These are phyloP conservation scores for Diddensiella caesifluorescens DNA, from an alignment of 805 yeast species.

Conservation along the genomic window DNA sequence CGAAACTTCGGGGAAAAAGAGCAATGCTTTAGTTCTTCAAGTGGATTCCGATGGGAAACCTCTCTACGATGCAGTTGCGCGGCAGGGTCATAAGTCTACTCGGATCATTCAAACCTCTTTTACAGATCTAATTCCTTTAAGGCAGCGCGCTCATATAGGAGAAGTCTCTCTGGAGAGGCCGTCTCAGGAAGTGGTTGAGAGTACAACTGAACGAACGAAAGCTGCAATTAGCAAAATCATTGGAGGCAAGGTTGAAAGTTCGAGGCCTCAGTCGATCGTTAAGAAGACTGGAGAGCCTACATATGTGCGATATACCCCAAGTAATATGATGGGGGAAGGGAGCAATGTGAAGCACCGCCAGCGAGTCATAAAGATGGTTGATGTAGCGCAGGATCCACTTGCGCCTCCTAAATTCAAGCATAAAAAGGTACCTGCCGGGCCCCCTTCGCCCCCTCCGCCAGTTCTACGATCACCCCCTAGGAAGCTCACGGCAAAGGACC, in stretches of 20 bases:
- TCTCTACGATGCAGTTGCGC: constrained; percentile 31
- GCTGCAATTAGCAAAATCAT: constrained; percentile 50
- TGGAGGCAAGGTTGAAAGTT: constrained; percentile 37
- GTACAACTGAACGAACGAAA: constrained; percentile 51
- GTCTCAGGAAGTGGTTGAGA: constrained; percentile 40
- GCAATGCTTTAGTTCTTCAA: constrained; percentile 28
- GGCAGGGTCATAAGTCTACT: constrained; percentile 29
- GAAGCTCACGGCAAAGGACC: constrained; percentile 63
- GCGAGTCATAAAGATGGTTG: constrained; percentile 59
- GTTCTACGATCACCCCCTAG: constrained; percentile 45
- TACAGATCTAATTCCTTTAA: constrained; percentile 56
- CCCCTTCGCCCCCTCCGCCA: constrained; percentile 71
- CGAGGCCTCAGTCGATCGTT: constrained; percentile 27
- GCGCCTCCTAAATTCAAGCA: constrained; percentile 73
- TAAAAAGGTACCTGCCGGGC: constrained; percentile 65
- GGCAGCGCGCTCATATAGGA: constrained; percentile 40
- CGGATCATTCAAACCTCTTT: constrained; percentile 43
- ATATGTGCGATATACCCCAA: constrained; percentile 42
- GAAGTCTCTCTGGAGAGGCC: constrained; percentile 42
- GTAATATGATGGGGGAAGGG: constrained; percentile 31
- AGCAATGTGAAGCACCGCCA: constrained; percentile 28
- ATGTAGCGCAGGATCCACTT: constrained; percentile 73
- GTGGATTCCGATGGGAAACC: constrained; percentile 29
- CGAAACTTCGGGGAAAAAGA: constrained; percentile 6
- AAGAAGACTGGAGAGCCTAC: constrained; percentile 35